A percentile compares a stretch with the other conserved stretches of the same genome.
phyloP scores from a whole-genome alignment of 441 rosid species.

The Gossypium gossypioides region DNA sequence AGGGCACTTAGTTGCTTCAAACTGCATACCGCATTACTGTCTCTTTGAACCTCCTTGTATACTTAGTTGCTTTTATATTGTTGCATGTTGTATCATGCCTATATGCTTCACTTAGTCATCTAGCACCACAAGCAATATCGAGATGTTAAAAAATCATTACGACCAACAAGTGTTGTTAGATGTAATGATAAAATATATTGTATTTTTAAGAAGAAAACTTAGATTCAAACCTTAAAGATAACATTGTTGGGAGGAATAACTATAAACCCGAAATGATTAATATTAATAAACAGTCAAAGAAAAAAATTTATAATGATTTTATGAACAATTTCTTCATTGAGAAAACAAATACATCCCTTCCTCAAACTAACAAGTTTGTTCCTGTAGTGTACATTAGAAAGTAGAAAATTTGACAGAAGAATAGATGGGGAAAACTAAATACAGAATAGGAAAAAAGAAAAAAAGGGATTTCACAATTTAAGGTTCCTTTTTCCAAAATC shows the following conservation, averaged over 20 bases:
- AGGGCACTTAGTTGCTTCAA: constrained; percentile 12
- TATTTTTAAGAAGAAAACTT: no score
- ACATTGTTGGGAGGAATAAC: no score
- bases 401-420: neutral
- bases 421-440: neutral
- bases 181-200: no score
- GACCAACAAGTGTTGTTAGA: no score
- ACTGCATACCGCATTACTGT: constrained; percentile 23
- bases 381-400: constrained; percentile 3
- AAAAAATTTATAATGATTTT: neutral
- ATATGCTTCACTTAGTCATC: neutral
- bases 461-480: neutral
- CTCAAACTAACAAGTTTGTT: neutral
- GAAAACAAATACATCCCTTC: neutral
- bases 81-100: neutral
- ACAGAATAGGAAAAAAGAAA: neutral
- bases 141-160: no score
- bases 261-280: no score
- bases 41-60: neutral
- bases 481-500: neutral
- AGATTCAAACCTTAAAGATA: no score
- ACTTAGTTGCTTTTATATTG: neutral
- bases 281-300: no score
- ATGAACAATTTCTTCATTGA: neutral
- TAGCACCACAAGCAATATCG: no score